A percentile compares a stretch with the other conserved stretches of the same genome.
Evolutionary conservation across 2,329 filamentous ascomycete genomes (phyloP).

Genomic region (Podosphaera fusca): DNA sequence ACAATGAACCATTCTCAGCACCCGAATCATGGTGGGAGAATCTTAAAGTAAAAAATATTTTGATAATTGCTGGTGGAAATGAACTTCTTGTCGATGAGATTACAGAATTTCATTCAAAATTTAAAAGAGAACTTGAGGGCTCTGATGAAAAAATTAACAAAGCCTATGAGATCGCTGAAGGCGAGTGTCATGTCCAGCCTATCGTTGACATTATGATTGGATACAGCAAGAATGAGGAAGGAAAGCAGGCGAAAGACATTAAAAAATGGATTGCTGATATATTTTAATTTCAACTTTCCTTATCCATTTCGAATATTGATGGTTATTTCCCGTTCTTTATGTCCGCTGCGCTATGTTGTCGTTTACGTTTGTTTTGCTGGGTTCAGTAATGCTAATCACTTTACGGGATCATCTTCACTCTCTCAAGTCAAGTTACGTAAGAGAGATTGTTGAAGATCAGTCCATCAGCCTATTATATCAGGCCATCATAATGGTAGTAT

Average conservation of each 20-base stretch:
- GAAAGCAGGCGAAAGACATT: slow-evolving; percentile 8
- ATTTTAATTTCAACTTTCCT: slow-evolving; percentile 3
- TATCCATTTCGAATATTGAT: too few species aligned
- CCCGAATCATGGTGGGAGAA: slow-evolving; percentile 28
- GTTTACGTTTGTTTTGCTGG: too few species aligned
- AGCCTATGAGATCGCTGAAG: slow-evolving; percentile 5
- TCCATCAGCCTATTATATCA: too few species aligned
- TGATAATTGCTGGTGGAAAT: slow-evolving; percentile 29
- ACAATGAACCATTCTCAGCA: slow-evolving; percentile 28
- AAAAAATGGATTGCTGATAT: slow-evolving; percentile 10
- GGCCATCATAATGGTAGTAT: too few species aligned
- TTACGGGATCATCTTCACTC: too few species aligned
- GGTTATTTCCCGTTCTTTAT: too few species aligned
- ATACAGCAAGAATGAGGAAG: slow-evolving; percentile 9
- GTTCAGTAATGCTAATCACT: too few species aligned
- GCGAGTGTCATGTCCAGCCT: slow-evolving; percentile 12
- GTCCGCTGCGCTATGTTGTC: too few species aligned
- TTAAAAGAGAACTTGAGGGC: slow-evolving; percentile 13
- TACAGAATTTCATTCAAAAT: slow-evolving; percentile 23
- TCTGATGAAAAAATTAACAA: slow-evolving; percentile 3
- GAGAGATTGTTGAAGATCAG: too few species aligned
- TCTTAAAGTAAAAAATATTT: slow-evolving; percentile 23
- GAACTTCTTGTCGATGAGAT: slow-evolving; percentile 35
- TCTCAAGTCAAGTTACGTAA: too few species aligned
- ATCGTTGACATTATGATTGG: slow-evolving; percentile 9